Evolutionary conservation across 1,139 yeast species (phyloP), one percentile per base, ranked within the genome.

Genomic region (Zygoascus hellenicus): DNA sequence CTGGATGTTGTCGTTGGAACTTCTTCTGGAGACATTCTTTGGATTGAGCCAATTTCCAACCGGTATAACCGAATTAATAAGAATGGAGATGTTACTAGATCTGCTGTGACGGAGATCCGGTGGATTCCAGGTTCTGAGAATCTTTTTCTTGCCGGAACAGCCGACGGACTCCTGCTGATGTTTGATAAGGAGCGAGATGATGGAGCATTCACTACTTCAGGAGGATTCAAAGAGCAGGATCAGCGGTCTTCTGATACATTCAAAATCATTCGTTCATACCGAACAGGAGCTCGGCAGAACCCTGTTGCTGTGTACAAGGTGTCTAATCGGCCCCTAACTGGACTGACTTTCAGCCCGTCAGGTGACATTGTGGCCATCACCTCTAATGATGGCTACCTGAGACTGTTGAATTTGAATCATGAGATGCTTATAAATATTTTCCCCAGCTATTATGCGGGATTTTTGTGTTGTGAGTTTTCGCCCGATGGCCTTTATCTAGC

Each of bases 391-490:
- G 95, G 92, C 1, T 75, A 76, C 53, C 67, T 82, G 13, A 67
- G 84, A 42, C 58, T 84, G 28, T 65, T 85, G 38, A 84, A 83
- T 59, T 61, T 80, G 4, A 66, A 64, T 22, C 65, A 65, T 10
- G 80, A 78, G 51, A 56, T 51, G 32, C 58, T 83, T 3, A 69
- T 80, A 1, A 94, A 83, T 58, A 68, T 82, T 1, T 63, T 80
- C 39, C 80, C 87, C 5, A 76, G 84, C 43, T 83, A 81, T 58
- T 86, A 81, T 59, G 87, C 83, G 36, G 89, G 90, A 0, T 66
- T 83, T 13, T 64, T 77, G 33, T 75, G 78, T 52, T 63, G 78
- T 13, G 70, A 74, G 39, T 78, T 84, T 61, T 79, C 89, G 0
- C 78, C 78, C 0, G 95, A 85, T 58, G 81, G 78, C 38, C 75